Conservation (phyloP, 768 basidiomycete species). For the Ramaria sp. region DNA sequence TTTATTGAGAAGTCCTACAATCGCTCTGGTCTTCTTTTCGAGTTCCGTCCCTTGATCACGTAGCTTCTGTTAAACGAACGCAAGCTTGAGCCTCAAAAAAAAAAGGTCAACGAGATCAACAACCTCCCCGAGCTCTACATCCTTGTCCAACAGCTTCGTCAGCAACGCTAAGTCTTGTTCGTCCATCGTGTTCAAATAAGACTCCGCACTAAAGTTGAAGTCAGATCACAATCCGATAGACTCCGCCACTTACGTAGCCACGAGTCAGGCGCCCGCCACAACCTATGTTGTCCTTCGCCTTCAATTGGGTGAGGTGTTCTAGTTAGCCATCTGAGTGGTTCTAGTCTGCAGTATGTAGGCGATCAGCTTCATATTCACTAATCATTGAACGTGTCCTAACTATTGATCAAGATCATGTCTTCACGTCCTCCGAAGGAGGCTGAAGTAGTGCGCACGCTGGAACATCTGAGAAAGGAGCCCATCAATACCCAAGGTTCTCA, state of each 20-base stretch:
- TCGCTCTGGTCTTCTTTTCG: slow-evolving; percentile 63
- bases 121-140: slow-evolving; percentile 59
- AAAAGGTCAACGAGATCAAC: slow-evolving; percentile 10
- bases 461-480: slow-evolving; percentile 47
- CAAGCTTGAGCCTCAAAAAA: slow-evolving; percentile 1
- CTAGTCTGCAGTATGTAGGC: neutral
- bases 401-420: neutral
- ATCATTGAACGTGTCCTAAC: neutral
- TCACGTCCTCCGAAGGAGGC: slow-evolving; percentile 5
- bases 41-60: slow-evolving; percentile 64
- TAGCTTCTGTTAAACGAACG: slow-evolving; percentile 48
- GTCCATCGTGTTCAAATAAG: slow-evolving; percentile 35
- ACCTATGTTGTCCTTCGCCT: too few relatives aligned
- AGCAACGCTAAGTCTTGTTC: slow-evolving; percentile 42
- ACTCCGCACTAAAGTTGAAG: neutral
- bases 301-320: too few relatives aligned
- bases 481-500: slow-evolving; percentile 38
- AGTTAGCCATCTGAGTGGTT: too few relatives aligned
- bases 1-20: slow-evolving; percentile 68
- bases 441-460: slow-evolving; percentile 40
- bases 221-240: neutral
- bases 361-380: neutral
- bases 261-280: neutral
- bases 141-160: slow-evolving; percentile 49
- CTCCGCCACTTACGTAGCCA: neutral